A percentile compares a stretch with the other conserved stretches of the same genome.
Conservation (phyloP, 2,329 filamentous ascomycete species). For the Fusarium torulosum region DNA sequence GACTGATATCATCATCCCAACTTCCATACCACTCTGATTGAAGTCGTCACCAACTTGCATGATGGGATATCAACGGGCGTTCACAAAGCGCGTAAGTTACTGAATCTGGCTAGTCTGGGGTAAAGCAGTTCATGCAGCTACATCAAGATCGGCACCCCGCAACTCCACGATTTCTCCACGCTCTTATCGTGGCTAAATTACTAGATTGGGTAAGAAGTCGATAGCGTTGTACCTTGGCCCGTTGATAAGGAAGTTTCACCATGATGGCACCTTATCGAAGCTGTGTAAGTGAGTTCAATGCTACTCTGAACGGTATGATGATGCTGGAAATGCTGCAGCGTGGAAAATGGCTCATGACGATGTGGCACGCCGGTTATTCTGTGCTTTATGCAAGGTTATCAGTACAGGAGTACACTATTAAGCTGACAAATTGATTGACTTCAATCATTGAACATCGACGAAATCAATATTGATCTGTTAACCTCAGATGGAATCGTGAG, state of each 20-base stretch:
- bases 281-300: neutral
- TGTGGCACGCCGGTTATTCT: neutral
- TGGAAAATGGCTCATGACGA: neutral
- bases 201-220: constrained; percentile 28
- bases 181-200: constrained; percentile 47
- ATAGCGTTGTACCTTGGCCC: too few species aligned
- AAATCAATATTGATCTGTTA: neutral
- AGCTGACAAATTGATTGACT: neutral
- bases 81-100: constrained; percentile 39
- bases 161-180: neutral
- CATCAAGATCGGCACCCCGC: constrained; percentile 20
- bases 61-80: neutral
- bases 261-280: neutral
- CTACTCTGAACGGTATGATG: neutral
- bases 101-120: constrained; percentile 30
- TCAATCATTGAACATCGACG: neutral
- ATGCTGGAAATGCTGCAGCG: constrained; percentile 8
- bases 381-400: constrained; percentile 10
- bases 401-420: too few species aligned
- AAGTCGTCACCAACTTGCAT: neutral
- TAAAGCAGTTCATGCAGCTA: neutral
- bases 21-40: accelerated
- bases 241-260: constrained; percentile 11
- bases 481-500: too few species aligned
- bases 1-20: neutral